Percentiles rank a stretch among this genome's conserved stretches.
Evolutionary conservation across 208 protist species (phyloP).

Genomic region (Leishmania amazonensis): DNA sequence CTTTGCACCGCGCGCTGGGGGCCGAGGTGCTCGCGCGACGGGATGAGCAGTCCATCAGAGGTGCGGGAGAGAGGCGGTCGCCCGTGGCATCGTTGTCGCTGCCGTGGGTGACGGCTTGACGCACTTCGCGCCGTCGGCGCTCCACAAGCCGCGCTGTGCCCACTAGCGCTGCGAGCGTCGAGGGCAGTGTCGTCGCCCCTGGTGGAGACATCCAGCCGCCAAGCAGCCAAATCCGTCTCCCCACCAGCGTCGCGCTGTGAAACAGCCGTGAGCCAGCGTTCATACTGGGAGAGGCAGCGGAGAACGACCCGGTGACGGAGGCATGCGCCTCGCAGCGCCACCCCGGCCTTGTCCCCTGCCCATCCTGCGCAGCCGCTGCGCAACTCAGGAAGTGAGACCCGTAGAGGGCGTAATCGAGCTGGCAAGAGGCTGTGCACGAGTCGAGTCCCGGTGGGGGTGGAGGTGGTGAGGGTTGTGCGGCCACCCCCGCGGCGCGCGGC

Average conservation of each 20-base stretch:
- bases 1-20: neutral
- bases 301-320: neutral
- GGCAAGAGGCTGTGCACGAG: neutral
- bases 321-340: neutral
- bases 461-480: neutral
- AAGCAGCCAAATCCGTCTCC: constrained; percentile 27
- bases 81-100: neutral
- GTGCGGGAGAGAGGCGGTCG: neutral
- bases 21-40: neutral
- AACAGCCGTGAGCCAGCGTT: constrained; percentile 8
- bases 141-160: constrained; percentile 14
- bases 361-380: neutral
- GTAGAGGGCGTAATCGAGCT: constrained; percentile 9
- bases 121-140: constrained; percentile 27
- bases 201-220: constrained; percentile 13
- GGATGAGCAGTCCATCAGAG: neutral
- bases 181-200: neutral
- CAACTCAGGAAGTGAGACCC: constrained; percentile 16
- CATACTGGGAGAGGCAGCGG: neutral
- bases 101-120: neutral
- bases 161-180: neutral
- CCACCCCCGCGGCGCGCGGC: neutral
- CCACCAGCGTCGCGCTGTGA: constrained; percentile 28
- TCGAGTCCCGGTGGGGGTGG: neutral
- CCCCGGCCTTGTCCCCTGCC: neutral